These are phyloP conservation scores for Phaeoacremonium minimum DNA, from an alignment of 2,329 filamentous ascomycete genomes.

Conservation along the genomic window DNA sequence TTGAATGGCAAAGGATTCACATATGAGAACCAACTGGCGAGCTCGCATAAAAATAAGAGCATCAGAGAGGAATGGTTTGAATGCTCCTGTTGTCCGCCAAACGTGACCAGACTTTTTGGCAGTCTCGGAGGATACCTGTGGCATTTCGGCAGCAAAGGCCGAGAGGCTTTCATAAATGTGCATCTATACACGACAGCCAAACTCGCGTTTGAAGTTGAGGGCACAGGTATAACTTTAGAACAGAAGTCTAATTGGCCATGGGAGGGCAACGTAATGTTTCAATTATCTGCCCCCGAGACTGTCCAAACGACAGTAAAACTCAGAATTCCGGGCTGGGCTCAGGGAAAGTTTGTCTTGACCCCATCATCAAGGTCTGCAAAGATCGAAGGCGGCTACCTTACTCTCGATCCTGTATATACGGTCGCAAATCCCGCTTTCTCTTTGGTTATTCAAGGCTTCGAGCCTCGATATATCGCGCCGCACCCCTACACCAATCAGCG, in stretches of 20 bases:
- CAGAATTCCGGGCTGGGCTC: slow-evolving; percentile 51
- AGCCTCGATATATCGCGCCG: slow-evolving; percentile 42
- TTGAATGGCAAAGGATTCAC: slow-evolving; percentile 53
- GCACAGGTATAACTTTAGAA: slow-evolving; percentile 30
- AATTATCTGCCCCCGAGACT: slow-evolving; percentile 23
- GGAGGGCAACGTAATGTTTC: slow-evolving; percentile 46
- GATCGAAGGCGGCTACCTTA: slow-evolving; percentile 43
- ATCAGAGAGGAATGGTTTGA: slow-evolving; percentile 53
- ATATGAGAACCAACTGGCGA: slow-evolving; percentile 58
- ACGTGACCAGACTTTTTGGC: slow-evolving; percentile 50
- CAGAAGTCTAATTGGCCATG: slow-evolving; percentile 55
- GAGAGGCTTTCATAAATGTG: slow-evolving; percentile 38
- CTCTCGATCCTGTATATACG: slow-evolving; percentile 34
- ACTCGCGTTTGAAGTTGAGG: slow-evolving; percentile 30
- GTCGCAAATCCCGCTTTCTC: slow-evolving; percentile 33
- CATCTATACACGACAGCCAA: slow-evolving; percentile 52
- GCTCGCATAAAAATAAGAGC: slow-evolving; percentile 43
- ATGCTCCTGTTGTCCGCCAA: slow-evolving; percentile 57
- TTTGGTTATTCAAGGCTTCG: slow-evolving; percentile 38
- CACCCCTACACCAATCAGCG: slow-evolving; percentile 53
- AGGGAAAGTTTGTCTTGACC: slow-evolving; percentile 21
- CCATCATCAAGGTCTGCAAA: slow-evolving; percentile 23
- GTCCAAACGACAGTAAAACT: slow-evolving; percentile 37
- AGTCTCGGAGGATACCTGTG: slow-evolving; percentile 54
- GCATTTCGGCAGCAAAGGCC: slow-evolving; percentile 28